Percentiles rank a stretch among this genome's conserved stretches.
Evolutionary conservation across 164 flowering plant genomes (phyloP).

Genomic region (Vitis labrusca): DNA sequence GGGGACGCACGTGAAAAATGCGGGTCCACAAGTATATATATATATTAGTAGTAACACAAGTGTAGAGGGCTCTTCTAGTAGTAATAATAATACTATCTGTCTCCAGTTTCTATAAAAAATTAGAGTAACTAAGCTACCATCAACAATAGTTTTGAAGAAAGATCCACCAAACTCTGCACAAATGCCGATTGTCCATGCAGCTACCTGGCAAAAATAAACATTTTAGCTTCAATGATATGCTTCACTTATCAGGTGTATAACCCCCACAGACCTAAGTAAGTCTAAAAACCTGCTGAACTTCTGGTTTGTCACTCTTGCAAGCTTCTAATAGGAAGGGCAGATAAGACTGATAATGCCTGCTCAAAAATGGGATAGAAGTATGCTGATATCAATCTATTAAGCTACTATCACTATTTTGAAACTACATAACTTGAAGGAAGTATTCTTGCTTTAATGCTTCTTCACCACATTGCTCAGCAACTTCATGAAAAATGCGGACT

Average conservation of each 20-base stretch:
- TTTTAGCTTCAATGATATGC: not conserved
- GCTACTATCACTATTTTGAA: not conserved
- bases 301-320: conserved; percentile 69
- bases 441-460: conserved; percentile 56
- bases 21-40: too few relatives aligned
- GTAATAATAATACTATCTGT: too few relatives aligned
- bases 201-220: conserved; percentile 58
- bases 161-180: conserved; percentile 97
- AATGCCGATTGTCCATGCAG: conserved; percentile 95
- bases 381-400: too few relatives aligned
- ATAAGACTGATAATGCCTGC: conserved; percentile 64
- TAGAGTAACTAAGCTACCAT: conserved; percentile 45
- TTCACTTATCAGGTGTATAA: not conserved
- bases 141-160: conserved; percentile 81
- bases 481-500: conserved; percentile 79
- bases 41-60: too few relatives aligned
- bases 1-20: too few relatives aligned
- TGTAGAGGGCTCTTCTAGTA: too few relatives aligned
- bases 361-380: conserved; percentile 4
- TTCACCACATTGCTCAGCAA: conserved; percentile 76
- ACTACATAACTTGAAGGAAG: not conserved
- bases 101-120: too few relatives aligned
- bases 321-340: conserved; percentile 78
- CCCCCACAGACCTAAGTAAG: not conserved
- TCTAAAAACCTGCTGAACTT: conserved; percentile 64